Conservation (phyloP, 805 yeast species). For the fission yeast (Schizosaccharomyces pombe) region DNA sequence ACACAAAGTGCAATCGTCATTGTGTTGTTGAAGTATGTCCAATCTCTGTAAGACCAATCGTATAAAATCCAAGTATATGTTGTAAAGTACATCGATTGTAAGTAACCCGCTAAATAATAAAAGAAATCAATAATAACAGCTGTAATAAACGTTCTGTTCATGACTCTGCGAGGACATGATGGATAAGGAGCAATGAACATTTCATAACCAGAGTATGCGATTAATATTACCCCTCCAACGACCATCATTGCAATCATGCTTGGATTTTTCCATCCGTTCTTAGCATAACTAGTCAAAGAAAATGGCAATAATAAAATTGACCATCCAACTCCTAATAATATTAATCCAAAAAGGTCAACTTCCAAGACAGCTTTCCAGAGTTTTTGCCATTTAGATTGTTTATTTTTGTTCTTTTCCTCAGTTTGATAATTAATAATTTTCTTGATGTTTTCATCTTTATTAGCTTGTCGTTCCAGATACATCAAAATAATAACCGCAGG, state of each 20-base stretch:
- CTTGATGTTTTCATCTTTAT: too few species aligned
- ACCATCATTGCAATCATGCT: constrained; percentile 17
- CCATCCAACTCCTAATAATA: constrained; percentile 17
- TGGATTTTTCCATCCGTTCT: constrained; percentile 16
- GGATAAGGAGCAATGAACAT: constrained; percentile 29
- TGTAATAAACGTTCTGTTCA: constrained; percentile 33
- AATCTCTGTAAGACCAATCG: background rate
- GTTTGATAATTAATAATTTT: too few species aligned
- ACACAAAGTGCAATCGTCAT: constrained; percentile 12
- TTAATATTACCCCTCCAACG: constrained; percentile 30
- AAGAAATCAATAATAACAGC: constrained; percentile 26
- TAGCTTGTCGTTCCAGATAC: constrained; percentile 15
- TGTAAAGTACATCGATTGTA: background rate
- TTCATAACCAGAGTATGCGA: constrained; percentile 31
- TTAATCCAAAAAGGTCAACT: constrained; percentile 19
- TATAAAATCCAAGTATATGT: background rate
- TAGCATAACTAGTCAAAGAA: constrained; percentile 15
- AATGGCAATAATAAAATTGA: constrained; percentile 20
- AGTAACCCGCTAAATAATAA: constrained; percentile 19
- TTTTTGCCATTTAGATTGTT: constrained; percentile 11
- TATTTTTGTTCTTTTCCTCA: constrained; percentile 6
- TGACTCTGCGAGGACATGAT: constrained; percentile 27
- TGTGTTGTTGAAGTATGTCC: background rate
- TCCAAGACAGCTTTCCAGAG: constrained; percentile 14
- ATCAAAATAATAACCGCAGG: constrained; percentile 15